Percentiles rank a stretch among this genome's conserved stretches.
Evolutionary conservation across 2,329 filamentous ascomycete species (phyloP).

Genomic region (Bipolaris zeicola): DNA sequence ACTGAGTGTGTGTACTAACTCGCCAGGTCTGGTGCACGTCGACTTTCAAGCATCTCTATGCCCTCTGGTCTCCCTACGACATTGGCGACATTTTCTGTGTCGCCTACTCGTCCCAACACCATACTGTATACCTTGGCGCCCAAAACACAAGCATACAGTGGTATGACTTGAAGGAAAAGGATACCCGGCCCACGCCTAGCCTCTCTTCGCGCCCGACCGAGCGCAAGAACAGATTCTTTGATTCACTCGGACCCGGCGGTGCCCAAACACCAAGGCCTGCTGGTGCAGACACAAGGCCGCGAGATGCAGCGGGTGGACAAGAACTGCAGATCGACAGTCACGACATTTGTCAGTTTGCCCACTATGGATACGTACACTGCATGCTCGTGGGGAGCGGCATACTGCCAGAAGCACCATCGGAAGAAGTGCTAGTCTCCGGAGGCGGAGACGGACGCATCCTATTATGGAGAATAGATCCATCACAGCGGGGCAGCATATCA

Average conservation of each 20-base stretch:
- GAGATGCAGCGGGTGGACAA: constrained; percentile 62
- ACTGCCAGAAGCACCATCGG: constrained; percentile 69
- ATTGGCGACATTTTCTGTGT: constrained; percentile 96
- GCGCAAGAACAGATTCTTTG: constrained; percentile 87
- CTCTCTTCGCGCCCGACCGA: constrained; percentile 74
- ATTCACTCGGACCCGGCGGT: constrained; percentile 85
- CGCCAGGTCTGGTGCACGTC: constrained; percentile 76
- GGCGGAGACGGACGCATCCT: constrained; percentile 95
- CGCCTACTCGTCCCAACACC: constrained; percentile 78
- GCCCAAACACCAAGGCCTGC: constrained; percentile 75
- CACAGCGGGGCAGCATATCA: constrained; percentile 65
- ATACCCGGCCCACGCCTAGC: constrained; percentile 63
- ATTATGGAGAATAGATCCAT: constrained; percentile 77
- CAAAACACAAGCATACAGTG: constrained; percentile 92
- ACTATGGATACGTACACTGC: constrained; percentile 94
- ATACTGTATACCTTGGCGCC: constrained; percentile 87
- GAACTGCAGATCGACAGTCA: constrained; percentile 81
- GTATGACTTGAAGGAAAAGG: constrained; percentile 74
- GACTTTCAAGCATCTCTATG: constrained; percentile 77
- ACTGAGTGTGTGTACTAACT: constrained; percentile 12
- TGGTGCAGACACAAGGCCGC: constrained; percentile 56
- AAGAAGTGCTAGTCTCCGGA: constrained; percentile 85
- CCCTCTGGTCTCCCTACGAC: constrained; percentile 91
- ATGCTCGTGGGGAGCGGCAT: constrained; percentile 85
- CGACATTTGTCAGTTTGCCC: constrained; percentile 85